Percentiles rank a stretch among this genome's conserved stretches.
Evolutionary conservation across 352 stramenopile genomes (phyloP).

Genomic region (Globisporangium okanoganense): DNA sequence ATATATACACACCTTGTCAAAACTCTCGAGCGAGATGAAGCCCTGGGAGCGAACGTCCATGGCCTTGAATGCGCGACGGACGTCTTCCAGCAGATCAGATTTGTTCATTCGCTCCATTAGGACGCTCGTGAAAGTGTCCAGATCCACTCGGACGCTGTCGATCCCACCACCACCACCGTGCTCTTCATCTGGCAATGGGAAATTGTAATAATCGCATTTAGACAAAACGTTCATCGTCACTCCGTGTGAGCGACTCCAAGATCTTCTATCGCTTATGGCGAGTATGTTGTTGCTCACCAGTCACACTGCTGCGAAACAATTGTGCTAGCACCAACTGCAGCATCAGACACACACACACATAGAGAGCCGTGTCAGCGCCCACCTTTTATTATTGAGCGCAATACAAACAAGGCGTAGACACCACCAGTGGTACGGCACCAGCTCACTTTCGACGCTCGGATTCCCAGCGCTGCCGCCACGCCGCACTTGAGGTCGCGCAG

Average conservation of each 20-base stretch:
- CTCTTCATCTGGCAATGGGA: not conserved
- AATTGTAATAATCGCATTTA: no score
- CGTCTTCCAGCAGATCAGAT: constrained; percentile 48
- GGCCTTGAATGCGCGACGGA: constrained; percentile 61
- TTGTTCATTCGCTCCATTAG: constrained; percentile 34
- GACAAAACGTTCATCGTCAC: no score
- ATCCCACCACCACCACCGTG: constrained; percentile 12
- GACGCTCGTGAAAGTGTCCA: constrained; percentile 23
- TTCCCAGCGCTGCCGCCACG: constrained; percentile 54
- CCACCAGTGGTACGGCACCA: not conserved
- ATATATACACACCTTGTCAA: constrained; percentile 29
- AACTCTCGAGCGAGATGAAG: constrained; percentile 63
- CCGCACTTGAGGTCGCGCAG: constrained; percentile 62
- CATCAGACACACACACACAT: not conserved
- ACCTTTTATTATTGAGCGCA: no score
- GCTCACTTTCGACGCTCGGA: constrained; percentile 56
- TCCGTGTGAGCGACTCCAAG: not conserved
- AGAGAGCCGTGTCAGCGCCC: no score
- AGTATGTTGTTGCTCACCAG: constrained; percentile 9
- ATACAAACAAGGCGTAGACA: no score
- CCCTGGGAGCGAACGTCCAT: constrained; percentile 52
- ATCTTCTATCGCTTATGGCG: not conserved
- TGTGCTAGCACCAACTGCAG: constrained; percentile 59
- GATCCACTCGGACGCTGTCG: constrained; percentile 20
- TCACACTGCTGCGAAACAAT: constrained; percentile 33